Conservation (phyloP, 192 early-diverging fungal genomes). For the Gorgonomyces haynaldii region DNA sequence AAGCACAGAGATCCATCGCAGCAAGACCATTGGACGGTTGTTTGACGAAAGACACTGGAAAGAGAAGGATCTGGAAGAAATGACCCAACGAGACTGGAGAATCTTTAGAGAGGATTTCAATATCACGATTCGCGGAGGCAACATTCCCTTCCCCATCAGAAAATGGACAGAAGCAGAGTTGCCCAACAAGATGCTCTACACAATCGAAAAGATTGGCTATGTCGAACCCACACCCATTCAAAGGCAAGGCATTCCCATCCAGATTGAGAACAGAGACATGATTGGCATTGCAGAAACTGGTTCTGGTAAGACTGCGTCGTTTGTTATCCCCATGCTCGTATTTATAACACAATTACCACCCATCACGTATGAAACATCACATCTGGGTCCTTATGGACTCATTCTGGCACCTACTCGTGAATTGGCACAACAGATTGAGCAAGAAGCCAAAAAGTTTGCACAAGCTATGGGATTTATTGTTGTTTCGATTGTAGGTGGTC, state of each 20-base stretch:
- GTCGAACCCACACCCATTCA: constrained; percentile 95
- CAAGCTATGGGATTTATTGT: constrained; percentile 73
- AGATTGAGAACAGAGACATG: constrained; percentile 66
- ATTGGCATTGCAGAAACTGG: constrained; percentile 56
- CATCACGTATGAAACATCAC: constrained; percentile 64
- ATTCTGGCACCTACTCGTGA: constrained; percentile 92
- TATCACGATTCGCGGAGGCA: constrained; percentile 89
- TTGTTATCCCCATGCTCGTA: constrained; percentile 89
- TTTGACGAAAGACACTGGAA: constrained; percentile 58
- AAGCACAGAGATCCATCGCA: no score
- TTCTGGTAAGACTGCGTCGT: constrained; percentile 92
- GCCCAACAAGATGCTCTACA: constrained; percentile 45
- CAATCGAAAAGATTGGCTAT: constrained; percentile 58
- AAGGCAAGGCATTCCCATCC: constrained; percentile 92
- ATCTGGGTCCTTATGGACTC: constrained; percentile 82
- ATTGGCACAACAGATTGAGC: constrained; percentile 86
- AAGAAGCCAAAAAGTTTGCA: constrained; percentile 84
- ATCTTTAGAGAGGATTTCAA: constrained; percentile 98
- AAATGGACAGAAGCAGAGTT: constrained; percentile 77
- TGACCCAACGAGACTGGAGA: constrained; percentile 97
- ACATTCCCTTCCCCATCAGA: constrained; percentile 80
- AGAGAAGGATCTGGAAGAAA: constrained; percentile 77
- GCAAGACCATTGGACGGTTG: no score
- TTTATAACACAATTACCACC: constrained; percentile 74
- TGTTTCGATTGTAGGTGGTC: constrained; percentile 52